phyloP scores from a whole-genome alignment of 2,329 filamentous ascomycete species.

The Penicillium concentricum region DNA sequence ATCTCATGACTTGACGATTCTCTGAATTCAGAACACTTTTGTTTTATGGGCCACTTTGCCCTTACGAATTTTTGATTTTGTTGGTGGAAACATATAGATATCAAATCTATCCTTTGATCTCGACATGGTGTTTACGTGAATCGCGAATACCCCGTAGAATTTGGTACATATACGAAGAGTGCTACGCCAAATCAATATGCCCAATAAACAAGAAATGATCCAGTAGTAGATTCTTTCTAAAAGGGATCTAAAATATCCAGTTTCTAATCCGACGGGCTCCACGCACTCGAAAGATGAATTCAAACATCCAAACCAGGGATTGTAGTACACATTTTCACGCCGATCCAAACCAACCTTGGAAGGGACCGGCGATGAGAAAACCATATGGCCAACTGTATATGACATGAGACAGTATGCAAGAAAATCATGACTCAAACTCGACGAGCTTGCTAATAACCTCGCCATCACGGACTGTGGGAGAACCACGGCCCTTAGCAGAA shows the following conservation, averaged over 20 bases:
- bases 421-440: constrained; percentile 37
- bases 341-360: background rate
- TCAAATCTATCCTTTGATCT: background rate
- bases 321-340: constrained; percentile 7
- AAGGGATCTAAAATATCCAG: background rate
- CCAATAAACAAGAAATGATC: background rate
- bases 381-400: background rate
- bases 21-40: background rate
- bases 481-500: constrained; percentile 1
- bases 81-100: background rate
- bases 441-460: constrained; percentile 39
- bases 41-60: constrained; percentile 3
- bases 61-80: background rate
- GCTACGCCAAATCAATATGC: background rate
- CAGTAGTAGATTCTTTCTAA: background rate
- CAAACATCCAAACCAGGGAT: constrained; percentile 4
- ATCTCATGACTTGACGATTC: constrained; percentile 23
- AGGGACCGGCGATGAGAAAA: background rate
- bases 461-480: constrained; percentile 20
- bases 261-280: background rate
- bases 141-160: background rate
- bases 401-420: background rate
- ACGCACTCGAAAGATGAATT: background rate
- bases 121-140: background rate
- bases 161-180: background rate